Conservation (phyloP, 148 eudicot species). For the Tetragonia tetragonoides region DNA sequence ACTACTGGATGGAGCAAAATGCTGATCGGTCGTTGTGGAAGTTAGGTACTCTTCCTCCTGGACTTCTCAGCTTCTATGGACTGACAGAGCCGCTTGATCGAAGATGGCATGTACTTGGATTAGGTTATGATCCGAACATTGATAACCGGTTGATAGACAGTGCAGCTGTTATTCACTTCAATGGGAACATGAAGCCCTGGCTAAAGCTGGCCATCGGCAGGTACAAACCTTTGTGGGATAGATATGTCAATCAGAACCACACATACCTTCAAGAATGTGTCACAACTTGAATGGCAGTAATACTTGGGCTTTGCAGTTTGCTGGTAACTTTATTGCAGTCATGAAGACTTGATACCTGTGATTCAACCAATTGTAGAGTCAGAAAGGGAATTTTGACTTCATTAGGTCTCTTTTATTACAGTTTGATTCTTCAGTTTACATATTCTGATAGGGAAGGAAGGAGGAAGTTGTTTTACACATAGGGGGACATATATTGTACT, state of each 20-base stretch:
- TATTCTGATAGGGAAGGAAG: constrained; percentile 17
- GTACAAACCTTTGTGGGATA: constrained; percentile 65
- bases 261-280: constrained; percentile 54
- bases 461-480: constrained; percentile 14
- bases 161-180: constrained; percentile 74
- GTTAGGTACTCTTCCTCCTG: constrained; percentile 77
- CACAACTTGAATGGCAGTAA: constrained; percentile 38
- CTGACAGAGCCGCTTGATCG: constrained; percentile 80
- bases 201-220: constrained; percentile 53
- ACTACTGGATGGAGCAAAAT: constrained; percentile 66
- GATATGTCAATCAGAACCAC: constrained; percentile 53
- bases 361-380: constrained; percentile 31
- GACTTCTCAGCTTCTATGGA: constrained; percentile 72
- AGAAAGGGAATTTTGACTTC: constrained; percentile 48
- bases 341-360: constrained; percentile 23
- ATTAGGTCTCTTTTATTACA: constrained; percentile 28
- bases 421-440: constrained; percentile 23
- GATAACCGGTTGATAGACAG: constrained; percentile 73
- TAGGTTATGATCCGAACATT: constrained; percentile 64
- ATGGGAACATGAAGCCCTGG: constrained; percentile 89
- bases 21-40: constrained; percentile 56
- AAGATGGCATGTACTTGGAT: constrained; percentile 82
- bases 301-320: constrained; percentile 7
- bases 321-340: constrained; percentile 22
- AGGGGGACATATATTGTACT: constrained; percentile 25